These are phyloP conservation scores for Barbarea vulgaris DNA, from an alignment of 345 rosid species.

Conservation along the genomic window DNA sequence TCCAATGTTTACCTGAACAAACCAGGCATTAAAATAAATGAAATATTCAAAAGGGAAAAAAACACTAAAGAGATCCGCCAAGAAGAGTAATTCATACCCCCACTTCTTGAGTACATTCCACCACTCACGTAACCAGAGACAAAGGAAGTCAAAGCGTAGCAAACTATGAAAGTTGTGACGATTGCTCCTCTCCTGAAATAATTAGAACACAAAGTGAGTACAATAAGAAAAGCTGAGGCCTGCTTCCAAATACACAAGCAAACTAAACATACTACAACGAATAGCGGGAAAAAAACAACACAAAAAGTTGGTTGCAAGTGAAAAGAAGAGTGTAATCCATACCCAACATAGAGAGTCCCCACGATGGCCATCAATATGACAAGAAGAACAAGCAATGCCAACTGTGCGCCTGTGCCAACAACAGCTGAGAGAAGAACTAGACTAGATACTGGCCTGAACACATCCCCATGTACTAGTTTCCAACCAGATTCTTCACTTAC, in stretches of 20 bases:
- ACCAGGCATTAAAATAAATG: conserved; percentile 2
- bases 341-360: conserved; percentile 90
- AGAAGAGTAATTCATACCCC: conserved; percentile 59
- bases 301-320: conserved; percentile 4
- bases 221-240: background rate
- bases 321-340: conserved; percentile 42
- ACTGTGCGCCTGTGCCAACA: conserved; percentile 97
- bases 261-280: conserved; percentile 13
- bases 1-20: conserved; percentile 83
- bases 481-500: conserved; percentile 97
- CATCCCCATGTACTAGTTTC: conserved; percentile 99
- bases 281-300: background rate
- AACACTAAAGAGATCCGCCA: conserved; percentile 3
- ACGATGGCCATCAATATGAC: conserved; percentile 90
- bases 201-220: conserved; percentile 4
- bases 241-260: background rate
- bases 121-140: conserved; percentile 98
- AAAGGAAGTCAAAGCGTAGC: conserved; percentile 96
- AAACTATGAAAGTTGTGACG: conserved; percentile 93
- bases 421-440: conserved; percentile 82
- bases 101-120: conserved; percentile 97
- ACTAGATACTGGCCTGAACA: conserved; percentile 74
- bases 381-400: conserved; percentile 86
- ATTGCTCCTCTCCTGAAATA: conserved; percentile 97
- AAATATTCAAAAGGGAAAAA: background rate